These are phyloP conservation scores for Solioccasus polychromus DNA, from an alignment of 768 basidiomycete species.

Conservation along the genomic window DNA sequence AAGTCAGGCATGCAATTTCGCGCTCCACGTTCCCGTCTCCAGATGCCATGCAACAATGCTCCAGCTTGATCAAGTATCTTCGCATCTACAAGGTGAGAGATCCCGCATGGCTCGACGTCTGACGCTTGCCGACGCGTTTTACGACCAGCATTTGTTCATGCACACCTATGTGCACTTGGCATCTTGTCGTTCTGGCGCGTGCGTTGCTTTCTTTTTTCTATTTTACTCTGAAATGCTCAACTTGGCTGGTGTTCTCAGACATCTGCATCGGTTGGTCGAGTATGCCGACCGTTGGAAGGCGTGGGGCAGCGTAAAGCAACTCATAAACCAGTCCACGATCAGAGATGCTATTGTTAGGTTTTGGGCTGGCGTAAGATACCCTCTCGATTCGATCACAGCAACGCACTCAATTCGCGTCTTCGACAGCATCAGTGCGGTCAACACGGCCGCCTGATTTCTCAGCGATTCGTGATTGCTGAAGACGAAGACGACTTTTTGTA, in stretches of 20 bases:
- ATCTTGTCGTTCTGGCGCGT: slow-evolving; percentile 15
- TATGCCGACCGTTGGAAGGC: slow-evolving; percentile 8
- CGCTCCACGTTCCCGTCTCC: not conserved
- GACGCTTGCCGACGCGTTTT: slow-evolving; percentile 8
- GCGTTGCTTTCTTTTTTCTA: not conserved
- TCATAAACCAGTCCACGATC: slow-evolving; percentile 15
- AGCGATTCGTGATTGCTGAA: not conserved
- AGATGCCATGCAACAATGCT: slow-evolving; percentile 1
- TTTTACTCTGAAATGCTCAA: not conserved
- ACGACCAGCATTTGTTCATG: slow-evolving; percentile 22
- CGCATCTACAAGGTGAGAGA: slow-evolving; percentile 20
- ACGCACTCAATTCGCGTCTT: not conserved
- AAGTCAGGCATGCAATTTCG: slow-evolving; percentile 5
- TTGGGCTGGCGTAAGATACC: slow-evolving; percentile 8
- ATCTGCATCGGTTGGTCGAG: slow-evolving; percentile 8
- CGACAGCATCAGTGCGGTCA: slow-evolving; percentile 12
- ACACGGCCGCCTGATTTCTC: slow-evolving; percentile 7
- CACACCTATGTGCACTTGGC: slow-evolving; percentile 23
- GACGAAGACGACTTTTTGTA: slow-evolving; percentile 17
- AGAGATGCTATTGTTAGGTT: slow-evolving; percentile 10
- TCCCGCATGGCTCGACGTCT: not conserved
- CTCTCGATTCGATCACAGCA: not conserved
- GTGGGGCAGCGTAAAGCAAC: slow-evolving; percentile 19
- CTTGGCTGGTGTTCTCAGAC: slow-evolving; percentile 1
- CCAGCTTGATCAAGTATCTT: slow-evolving; percentile 6